Evolutionary conservation across 1,284 basidiomycete species (phyloP), one percentile per base, ranked within the genome.

Genomic region (Malassezia dermatis): DNA sequence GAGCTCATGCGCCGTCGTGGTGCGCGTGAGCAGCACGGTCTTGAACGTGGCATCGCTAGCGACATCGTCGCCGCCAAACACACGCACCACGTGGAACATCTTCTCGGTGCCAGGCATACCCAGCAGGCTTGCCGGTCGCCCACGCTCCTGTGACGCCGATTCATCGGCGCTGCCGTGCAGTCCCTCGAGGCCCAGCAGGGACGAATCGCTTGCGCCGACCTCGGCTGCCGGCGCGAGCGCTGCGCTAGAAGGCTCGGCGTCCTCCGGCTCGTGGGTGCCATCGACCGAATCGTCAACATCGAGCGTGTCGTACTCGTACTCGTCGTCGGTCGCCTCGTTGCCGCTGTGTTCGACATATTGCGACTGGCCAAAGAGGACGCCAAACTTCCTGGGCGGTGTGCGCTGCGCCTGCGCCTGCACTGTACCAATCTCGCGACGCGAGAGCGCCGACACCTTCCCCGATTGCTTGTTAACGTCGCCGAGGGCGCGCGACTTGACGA

Each of bases 41-140:
- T 96, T 96, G 81, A 96, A 98, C 0, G 90, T 94, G 3, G 89
- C 88, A 63, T 95, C 90, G 1, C 88, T 88, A 69, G 90, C 84
- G 57, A 79, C 70, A 19, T 76, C 69, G 59, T 86, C 83, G 8
- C 91, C 93, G 0, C 90, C 90, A 72, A 98, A 96, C 41, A 98
- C 83, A 17, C 91, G 85, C 49, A 96, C 83, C 56, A 98, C 91
- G 66, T 86, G 94, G 56, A 96, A 81, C 62, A 91, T 85, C 0
- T 88, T 88, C 7, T 87, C 83, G 15, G 80, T 81, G 15, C 64
- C 65, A 0, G 70, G 65, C 15, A 66, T 64, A 13, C 61, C 71
- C 2, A 82, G 53, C 24, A 75, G 45, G 17, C 65, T 68, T 11
- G 69, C 71, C 0, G 72, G 73, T 26, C 72, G 54, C 35, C 7